Evolutionary conservation across 2,329 filamentous ascomycete species (phyloP), one percentile per base, ranked within the genome.

Genomic region (Colletotrichum siamense): DNA sequence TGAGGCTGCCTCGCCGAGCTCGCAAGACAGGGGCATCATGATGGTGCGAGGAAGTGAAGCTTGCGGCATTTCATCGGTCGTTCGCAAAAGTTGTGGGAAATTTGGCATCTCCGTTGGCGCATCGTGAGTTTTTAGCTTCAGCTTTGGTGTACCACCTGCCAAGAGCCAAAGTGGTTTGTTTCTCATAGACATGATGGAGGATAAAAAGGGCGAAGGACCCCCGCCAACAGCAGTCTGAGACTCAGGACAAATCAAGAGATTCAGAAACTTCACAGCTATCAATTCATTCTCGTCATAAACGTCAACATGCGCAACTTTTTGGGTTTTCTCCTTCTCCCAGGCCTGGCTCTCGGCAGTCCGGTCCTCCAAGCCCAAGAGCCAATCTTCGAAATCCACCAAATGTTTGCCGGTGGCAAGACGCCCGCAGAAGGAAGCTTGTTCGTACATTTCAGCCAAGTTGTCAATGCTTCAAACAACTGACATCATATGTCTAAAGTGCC

Each of bases 401-500:
- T 77, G 30, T 76, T 65, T 36, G 61, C 64, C 16, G 76, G 76
- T 26, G 65, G 76, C 12, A 59, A 62, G 15, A 30, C 63, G 18
- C 39, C 39, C 2, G 68, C 36, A 2, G 61, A 70, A 5, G 28
- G 74, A 22, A 77, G 77, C 55, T 77, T 63, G 76, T 77, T 6
- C 2, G 63, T 24, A 16, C 12, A 9, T 13, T 16, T 12, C 1
- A 22, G 9, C 9, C 3, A 3, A n/a, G 3, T 15, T 9, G 4
- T 6, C 9, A 10, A 52, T 52, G 44, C 2, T 22, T 52, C n/a
- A 52, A 13, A 22, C 22, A 4, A 52, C 44, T 52, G 44, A 52
- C n/a, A 52, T 18, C n/a, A 13, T 22, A 8, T 24, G 3, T 22
- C 6, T 52, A 8, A 3, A 52, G 44, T 24, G 44, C 44, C 24